Conservation (phyloP, 495 filamentous ascomycete genomes). For the Delitschia confertaspora region DNA sequence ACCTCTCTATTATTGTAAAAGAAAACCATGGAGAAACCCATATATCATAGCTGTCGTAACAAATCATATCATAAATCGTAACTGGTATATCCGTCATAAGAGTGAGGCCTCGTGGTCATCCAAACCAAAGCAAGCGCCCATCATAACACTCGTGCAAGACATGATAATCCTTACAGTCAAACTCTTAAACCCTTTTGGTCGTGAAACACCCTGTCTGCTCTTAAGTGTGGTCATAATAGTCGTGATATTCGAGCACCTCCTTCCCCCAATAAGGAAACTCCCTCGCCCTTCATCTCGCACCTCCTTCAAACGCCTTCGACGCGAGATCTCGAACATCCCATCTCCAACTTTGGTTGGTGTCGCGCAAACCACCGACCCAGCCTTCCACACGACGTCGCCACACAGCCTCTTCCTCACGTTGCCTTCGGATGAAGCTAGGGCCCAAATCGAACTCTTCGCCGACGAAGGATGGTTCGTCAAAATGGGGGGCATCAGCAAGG, state of each 20-base stretch:
- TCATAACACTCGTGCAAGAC: constrained; percentile 19
- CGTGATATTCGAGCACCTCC: constrained; percentile 3
- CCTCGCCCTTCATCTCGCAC: not conserved
- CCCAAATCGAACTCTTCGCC: constrained; percentile 97
- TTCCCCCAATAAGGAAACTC: not conserved
- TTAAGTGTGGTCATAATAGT: constrained; percentile 19
- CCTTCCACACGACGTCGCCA: constrained; percentile 77
- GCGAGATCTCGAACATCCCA: constrained; percentile 22
- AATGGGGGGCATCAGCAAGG: constrained; percentile 13
- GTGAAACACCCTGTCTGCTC: not conserved
- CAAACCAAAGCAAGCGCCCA: constrained; percentile 10
- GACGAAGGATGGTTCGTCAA: constrained; percentile 31
- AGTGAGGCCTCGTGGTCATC: constrained; percentile 19
- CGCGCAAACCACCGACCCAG: constrained; percentile 52
- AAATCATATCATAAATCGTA: constrained; percentile 22
- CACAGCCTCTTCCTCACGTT: constrained; percentile 80
- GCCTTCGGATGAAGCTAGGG: constrained; percentile 81
- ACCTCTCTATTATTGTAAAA: too few species aligned
- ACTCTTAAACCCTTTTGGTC: not conserved
- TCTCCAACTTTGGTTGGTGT: constrained; percentile 45
- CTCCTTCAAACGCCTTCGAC: not conserved
- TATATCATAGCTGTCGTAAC: constrained; percentile 5
- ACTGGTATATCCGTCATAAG: constrained; percentile 22
- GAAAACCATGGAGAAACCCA: constrained; percentile 2
- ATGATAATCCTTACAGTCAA: constrained; percentile 1